Conservation (phyloP, 495 filamentous ascomycete species). For the Elasticomyces elasticus region DNA sequence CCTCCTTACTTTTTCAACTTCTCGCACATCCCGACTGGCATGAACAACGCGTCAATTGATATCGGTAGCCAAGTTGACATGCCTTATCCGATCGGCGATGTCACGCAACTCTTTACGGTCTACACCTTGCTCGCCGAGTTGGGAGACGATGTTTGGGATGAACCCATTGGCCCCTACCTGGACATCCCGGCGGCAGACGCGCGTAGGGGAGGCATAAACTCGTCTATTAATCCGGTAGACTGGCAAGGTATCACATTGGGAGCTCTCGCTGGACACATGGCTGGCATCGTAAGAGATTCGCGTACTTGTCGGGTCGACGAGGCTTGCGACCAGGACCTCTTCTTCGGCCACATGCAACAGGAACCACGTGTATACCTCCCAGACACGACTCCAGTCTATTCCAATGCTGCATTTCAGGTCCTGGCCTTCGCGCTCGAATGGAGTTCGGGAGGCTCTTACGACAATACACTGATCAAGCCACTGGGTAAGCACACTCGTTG, state of each 20-base stretch:
- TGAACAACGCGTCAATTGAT: no score
- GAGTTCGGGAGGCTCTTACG: constrained; percentile 1
- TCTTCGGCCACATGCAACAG: no score
- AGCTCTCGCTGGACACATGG: not conserved
- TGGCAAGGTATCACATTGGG: constrained; percentile 1
- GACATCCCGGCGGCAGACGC: no score
- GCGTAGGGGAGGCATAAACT: not conserved
- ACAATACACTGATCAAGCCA: no score
- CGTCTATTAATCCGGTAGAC: not conserved
- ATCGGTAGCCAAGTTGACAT: not conserved
- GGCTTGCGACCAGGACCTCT: no score
- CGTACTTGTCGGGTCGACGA: no score
- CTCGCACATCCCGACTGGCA: no score
- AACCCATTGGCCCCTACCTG: not conserved
- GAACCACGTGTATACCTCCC: not conserved
- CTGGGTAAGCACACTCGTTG: no score
- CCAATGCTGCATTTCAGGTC: constrained; percentile 12
- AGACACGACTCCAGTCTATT: constrained; percentile 13
- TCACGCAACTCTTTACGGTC: constrained; percentile 1
- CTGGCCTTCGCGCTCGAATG: constrained; percentile 17
- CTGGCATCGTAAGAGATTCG: not conserved
- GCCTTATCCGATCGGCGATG: not conserved
- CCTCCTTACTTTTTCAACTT: constrained; percentile 4
- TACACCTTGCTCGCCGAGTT: not conserved
- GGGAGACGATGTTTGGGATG: not conserved